Percentiles rank a stretch among this genome's conserved stretches.
These are phyloP conservation scores for Chrysoporthe austroafricana DNA, from an alignment of 2,329 filamentous ascomycete genomes.

Conservation along the genomic window DNA sequence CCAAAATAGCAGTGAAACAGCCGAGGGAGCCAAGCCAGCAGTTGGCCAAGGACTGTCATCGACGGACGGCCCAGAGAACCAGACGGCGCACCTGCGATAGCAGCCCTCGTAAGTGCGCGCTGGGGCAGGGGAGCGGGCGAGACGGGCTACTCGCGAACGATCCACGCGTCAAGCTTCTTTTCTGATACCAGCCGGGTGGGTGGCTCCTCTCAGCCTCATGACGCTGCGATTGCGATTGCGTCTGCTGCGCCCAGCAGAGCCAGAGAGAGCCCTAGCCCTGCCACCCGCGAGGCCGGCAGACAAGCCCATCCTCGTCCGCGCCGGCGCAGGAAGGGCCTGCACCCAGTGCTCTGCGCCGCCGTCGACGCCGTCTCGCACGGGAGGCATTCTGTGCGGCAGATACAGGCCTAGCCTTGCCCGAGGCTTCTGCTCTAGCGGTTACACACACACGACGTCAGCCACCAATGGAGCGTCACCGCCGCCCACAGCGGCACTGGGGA, in stretches of 20 bases:
- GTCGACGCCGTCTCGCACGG: not conserved
- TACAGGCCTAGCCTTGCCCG: constrained; percentile 10
- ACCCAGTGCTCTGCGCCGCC: not conserved
- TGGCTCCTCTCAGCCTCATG: constrained; percentile 1
- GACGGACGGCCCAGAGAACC: not conserved
- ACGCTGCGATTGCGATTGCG: not conserved
- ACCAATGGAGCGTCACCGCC: not conserved
- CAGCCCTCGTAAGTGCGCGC: not conserved
- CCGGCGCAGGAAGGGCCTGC: constrained; percentile 12
- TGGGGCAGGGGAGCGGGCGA: constrained; percentile 1
- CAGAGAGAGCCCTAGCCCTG: not conserved
- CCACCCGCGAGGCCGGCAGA: constrained; percentile 1
- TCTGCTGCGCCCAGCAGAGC: not conserved
- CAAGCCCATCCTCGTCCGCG: constrained; percentile 5
- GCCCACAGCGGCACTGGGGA: not conserved
- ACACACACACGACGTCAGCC: not conserved
- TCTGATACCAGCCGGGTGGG: constrained; percentile 7
- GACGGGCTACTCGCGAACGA: constrained; percentile 10
- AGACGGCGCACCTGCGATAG: constrained; percentile 1
- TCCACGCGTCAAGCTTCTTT: constrained; percentile 26
- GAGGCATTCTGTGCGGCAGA: not conserved
- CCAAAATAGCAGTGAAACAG: constrained; percentile 27
- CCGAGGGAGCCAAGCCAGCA: constrained; percentile 15
- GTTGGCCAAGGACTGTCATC: not conserved
- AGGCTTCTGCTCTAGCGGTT: not conserved